Base-by-base conservation (phyloP, 2,329 filamentous ascomycete genomes). In the Hypoxylon sp. region DNA sequence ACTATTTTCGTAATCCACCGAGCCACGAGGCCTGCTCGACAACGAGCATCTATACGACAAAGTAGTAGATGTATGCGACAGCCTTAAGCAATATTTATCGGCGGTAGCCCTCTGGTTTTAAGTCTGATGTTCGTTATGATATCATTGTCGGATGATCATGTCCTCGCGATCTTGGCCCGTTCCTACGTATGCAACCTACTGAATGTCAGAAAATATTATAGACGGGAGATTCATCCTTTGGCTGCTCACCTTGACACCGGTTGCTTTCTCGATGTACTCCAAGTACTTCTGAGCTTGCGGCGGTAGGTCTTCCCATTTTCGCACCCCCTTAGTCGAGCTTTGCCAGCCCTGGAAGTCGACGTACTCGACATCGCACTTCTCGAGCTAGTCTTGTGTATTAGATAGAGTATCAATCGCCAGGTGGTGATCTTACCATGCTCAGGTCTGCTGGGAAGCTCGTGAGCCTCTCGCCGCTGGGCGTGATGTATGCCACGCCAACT, bases 321-420 rank as follows among this genome's bases (percentile, higher is more conserved):
- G 81, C 31, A 77, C 71, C 37, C 79, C 79, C 13, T 80, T 80
- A 1, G 81, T 87, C 17, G 77, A 74, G 58, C 74, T 76, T 63
- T 82, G 79, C 84, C 84, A 87, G 20, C 84, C 84, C 7, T 79
- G 77, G 27, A 87, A 69, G 7, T 78, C 83, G 64, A 80, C 76
- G 70, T 86, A 86, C 42, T 77, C 73, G 17, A 83, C 79, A 61
- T 84, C 79, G 41, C 82, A 76, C 43, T 79, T 75, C 13, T 78
- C 76, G n/a, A 85, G 72, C 15, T 35, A 17, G n/a, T 15, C 5
- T n/a, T 35, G 4, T 8, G 5, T 8, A 7, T 35, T 35, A 35
- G 31, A 35, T 17, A 15, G 9, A 17, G 6, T 11, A 17, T 7
- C 1, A 35, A 3, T 15, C 1, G 8, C 9, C 5, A 35, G 6